Conservation (phyloP, 108 stramenopile species). For the Skeletonema potamos region DNA sequence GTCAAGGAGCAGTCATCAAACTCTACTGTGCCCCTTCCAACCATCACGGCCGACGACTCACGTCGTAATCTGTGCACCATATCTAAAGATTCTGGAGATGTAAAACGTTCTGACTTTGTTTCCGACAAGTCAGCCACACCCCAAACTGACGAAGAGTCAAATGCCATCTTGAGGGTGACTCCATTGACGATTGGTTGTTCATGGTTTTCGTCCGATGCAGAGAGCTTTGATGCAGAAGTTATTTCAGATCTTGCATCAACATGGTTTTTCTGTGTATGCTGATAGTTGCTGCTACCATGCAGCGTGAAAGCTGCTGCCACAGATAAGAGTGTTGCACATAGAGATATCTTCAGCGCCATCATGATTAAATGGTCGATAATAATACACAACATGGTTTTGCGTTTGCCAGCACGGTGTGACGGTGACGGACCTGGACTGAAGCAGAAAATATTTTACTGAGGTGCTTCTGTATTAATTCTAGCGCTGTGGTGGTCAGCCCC, state of each 20-base stretch:
- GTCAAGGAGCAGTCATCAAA: slow-evolving; percentile 73
- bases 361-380: too few relatives aligned
- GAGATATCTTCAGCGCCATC: not conserved
- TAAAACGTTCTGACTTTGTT: slow-evolving; percentile 66
- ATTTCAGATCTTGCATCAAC: not conserved
- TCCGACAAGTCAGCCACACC: slow-evolving; percentile 65
- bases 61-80: slow-evolving; percentile 83
- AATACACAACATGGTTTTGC: too few relatives aligned
- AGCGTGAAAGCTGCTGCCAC: not conserved
- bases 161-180: slow-evolving; percentile 81
- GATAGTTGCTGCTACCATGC: not conserved
- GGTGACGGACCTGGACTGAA: not conserved
- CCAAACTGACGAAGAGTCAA: slow-evolving; percentile 58
- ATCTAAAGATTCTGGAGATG: slow-evolving; percentile 67
- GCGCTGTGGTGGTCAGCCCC: not conserved
- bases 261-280: not conserved
- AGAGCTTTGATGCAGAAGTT: not conserved
- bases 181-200: slow-evolving; percentile 33
- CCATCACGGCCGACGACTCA: slow-evolving; percentile 65
- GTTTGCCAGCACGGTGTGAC: not conserved
- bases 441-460: not conserved
- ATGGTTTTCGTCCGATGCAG: not conserved
- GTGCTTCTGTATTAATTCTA: not conserved
- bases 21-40: slow-evolving; percentile 76
- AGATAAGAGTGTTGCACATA: not conserved